phyloP scores from a whole-genome alignment of 2,329 filamentous ascomycete genomes.

The Talaromyces sp. region DNA sequence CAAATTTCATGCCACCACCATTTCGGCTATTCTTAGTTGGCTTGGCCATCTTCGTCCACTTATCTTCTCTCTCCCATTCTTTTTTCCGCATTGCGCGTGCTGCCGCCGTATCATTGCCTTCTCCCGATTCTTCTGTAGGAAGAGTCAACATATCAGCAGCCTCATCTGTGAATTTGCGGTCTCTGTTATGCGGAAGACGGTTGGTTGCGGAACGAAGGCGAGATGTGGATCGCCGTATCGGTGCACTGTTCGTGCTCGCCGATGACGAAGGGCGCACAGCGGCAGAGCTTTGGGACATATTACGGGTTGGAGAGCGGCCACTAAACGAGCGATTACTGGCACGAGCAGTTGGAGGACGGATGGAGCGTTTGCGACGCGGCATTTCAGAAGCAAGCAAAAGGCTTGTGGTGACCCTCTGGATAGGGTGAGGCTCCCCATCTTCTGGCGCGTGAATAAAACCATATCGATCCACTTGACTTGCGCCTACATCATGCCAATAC shows the following conservation, averaged over 20 bases:
- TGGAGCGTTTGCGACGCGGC: conserved; percentile 56
- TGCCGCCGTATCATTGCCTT: conserved; percentile 51
- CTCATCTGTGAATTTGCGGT: conserved; percentile 59
- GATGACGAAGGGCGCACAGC: conserved; percentile 46
- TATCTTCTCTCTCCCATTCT: conserved; percentile 65
- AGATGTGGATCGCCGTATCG: conserved; percentile 44
- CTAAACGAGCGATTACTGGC: conserved; percentile 49
- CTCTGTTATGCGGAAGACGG: conserved; percentile 55
- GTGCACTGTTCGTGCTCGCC: conserved; percentile 49
- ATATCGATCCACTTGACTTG: conserved; percentile 64
- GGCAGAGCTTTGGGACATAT: conserved; percentile 47
- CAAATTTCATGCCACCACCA: conserved; percentile 67
- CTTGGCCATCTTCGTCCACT: conserved; percentile 69
- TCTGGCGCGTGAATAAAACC: conserved; percentile 58
- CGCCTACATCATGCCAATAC: conserved; percentile 65
- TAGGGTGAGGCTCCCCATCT: conserved; percentile 40
- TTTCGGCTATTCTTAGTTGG: conserved; percentile 47
- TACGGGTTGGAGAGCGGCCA: conserved; percentile 42
- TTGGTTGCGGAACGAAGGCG: conserved; percentile 58
- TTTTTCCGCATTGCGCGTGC: conserved; percentile 58
- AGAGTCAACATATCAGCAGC: conserved; percentile 67
- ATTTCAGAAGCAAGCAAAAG: conserved; percentile 60
- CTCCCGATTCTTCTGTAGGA: conserved; percentile 54
- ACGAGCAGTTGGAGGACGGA: conserved; percentile 54
- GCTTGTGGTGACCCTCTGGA: conserved; percentile 64